These are phyloP conservation scores for Leccinum boreale DNA, from an alignment of 768 basidiomycete genomes.

Conservation along the genomic window DNA sequence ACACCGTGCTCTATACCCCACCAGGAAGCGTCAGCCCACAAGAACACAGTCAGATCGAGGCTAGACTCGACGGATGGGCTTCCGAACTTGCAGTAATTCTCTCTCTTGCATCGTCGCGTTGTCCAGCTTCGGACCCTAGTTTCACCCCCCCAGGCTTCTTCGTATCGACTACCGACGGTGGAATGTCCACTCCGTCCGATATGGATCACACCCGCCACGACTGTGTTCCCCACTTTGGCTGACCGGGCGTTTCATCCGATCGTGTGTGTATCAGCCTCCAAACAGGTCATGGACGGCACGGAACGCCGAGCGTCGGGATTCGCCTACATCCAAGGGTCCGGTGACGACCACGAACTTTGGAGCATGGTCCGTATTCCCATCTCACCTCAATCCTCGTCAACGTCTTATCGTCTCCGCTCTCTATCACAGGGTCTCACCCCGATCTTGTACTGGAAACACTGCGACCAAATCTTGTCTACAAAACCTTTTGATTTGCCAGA, in stretches of 20 bases:
- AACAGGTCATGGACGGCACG: slow-evolving; percentile 54
- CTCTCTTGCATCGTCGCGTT: too few relatives aligned
- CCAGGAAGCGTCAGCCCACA: slow-evolving; percentile 63
- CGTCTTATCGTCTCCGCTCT: neutral
- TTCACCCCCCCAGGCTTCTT: slow-evolving; percentile 50
- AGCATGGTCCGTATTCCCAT: slow-evolving; percentile 49
- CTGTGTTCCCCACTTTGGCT: slow-evolving; percentile 41
- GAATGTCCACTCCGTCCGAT: slow-evolving; percentile 72
- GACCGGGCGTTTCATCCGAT: slow-evolving; percentile 56
- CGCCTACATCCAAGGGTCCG: slow-evolving; percentile 89
- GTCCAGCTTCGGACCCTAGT: neutral
- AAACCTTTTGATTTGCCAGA: slow-evolving; percentile 47
- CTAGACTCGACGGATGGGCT: slow-evolving; percentile 65
- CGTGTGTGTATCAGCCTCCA: slow-evolving; percentile 85
- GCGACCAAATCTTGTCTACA: slow-evolving; percentile 43
- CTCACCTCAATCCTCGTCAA: neutral
- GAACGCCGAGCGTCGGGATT: slow-evolving; percentile 69
- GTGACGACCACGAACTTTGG: slow-evolving; percentile 95
- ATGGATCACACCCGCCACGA: slow-evolving; percentile 80
- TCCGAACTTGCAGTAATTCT: slow-evolving; percentile 53
- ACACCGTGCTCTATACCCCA: slow-evolving; percentile 64
- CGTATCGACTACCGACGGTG: slow-evolving; percentile 63
- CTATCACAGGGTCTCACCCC: slow-evolving; percentile 69
- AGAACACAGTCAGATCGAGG: slow-evolving; percentile 80
- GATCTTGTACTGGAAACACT: slow-evolving; percentile 63